Evolutionary conservation across 192 early-diverging fungal genomes (phyloP).

Genomic region (Entomortierella beljakovae): DNA sequence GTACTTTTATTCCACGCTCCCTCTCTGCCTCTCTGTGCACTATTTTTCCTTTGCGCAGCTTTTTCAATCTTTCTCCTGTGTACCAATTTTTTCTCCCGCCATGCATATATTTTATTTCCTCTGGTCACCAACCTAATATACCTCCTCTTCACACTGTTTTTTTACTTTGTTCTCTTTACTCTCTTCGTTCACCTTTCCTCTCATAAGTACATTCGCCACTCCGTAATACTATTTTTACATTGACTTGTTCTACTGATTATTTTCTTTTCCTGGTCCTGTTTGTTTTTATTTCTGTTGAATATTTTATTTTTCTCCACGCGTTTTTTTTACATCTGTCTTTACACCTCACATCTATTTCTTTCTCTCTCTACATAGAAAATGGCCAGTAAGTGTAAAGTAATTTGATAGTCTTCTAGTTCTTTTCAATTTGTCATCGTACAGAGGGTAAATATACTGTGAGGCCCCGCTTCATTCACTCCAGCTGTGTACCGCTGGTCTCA

Average conservation of each 20-base stretch:
- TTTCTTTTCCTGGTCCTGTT: slow-evolving; percentile 2
- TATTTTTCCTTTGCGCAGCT: background rate
- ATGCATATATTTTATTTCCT: background rate
- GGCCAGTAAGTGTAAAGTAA: slow-evolving; percentile 1
- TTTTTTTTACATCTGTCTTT: background rate
- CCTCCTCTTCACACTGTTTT: background rate
- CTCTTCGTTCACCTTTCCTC: too few species aligned
- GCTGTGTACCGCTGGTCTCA: slow-evolving; percentile 1
- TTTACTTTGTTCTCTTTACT: too few species aligned
- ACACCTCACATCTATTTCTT: background rate
- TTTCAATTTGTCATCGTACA: background rate
- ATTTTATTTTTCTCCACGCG: background rate
- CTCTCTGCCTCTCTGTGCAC: background rate
- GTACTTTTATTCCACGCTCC: background rate
- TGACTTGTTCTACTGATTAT: slow-evolving; percentile 2
- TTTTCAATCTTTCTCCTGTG: background rate
- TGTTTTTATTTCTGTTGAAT: background rate
- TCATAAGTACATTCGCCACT: slow-evolving; percentile 1
- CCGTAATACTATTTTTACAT: background rate
- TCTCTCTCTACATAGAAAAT: slow-evolving; percentile 2
- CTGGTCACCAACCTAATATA: background rate
- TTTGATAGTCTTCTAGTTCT: slow-evolving; percentile 1
- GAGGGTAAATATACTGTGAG: slow-evolving; percentile 2
- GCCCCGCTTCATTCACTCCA: slow-evolving; percentile 1
- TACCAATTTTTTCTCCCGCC: background rate